Evolutionary conservation across 306 rosid species (phyloP).

Genomic region (Casuarina equisetifolia): DNA sequence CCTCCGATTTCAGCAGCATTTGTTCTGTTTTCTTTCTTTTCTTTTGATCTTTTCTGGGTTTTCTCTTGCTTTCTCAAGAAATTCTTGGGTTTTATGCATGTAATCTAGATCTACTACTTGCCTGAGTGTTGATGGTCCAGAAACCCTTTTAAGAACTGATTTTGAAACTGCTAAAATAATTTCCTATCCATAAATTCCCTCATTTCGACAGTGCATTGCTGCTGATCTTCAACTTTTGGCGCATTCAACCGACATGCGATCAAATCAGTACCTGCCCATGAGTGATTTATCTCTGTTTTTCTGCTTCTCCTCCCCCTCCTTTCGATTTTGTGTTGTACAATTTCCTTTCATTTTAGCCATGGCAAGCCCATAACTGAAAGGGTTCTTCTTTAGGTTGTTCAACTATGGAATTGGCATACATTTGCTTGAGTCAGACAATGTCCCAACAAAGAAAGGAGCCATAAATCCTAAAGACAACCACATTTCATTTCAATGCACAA

Average conservation of each 20-base stretch:
- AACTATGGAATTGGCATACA: slow-evolving; percentile 68
- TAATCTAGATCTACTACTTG: background rate
- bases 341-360: background rate
- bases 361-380: background rate
- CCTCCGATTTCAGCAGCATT: background rate
- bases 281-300: too few relatives aligned
- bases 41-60: background rate
- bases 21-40: background rate
- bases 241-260: too few relatives aligned
- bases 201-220: too few relatives aligned
- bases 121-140: background rate
- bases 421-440: slow-evolving; percentile 49
- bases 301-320: too few relatives aligned
- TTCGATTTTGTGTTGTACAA: background rate
- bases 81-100: background rate
- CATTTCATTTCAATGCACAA: slow-evolving; percentile 62
- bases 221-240: too few relatives aligned
- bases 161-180: too few relatives aligned
- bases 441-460: slow-evolving; percentile 30
- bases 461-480: slow-evolving; percentile 75
- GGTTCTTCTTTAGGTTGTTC: slow-evolving; percentile 49
- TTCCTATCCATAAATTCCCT: too few relatives aligned
- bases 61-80: background rate
- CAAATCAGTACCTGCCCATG: too few relatives aligned
- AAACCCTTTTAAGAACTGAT: too few relatives aligned